Percentiles rank a stretch among this genome's conserved stretches.
phyloP scores from a whole-genome alignment of 495 filamentous ascomycete species.

The Tuber umbilicatum region DNA sequence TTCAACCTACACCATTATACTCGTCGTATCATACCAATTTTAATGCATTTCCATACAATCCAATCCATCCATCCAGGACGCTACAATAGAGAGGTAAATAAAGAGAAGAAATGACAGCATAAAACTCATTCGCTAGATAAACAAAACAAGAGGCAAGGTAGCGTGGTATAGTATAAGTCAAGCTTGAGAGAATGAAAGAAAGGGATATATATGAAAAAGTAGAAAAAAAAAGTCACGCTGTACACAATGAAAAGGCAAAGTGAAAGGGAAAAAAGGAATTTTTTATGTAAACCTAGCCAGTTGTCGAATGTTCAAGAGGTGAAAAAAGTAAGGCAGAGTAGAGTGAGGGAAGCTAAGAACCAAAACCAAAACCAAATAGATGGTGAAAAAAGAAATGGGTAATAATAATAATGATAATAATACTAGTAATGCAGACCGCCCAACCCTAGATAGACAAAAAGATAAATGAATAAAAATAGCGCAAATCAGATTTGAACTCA shows the following conservation, averaged over 20 bases:
- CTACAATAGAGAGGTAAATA: background rate
- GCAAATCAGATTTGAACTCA: background rate
- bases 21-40: background rate
- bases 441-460: background rate
- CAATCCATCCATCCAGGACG: background rate
- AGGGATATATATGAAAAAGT: conserved; percentile 5
- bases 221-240: background rate
- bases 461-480: background rate
- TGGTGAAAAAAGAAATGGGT: background rate
- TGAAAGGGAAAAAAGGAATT: background rate
- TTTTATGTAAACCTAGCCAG: conserved; percentile 6
- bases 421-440: conserved; percentile 1
- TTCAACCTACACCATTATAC: background rate
- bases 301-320: background rate
- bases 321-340: conserved; percentile 6
- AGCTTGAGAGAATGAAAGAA: background rate
- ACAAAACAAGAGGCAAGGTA: background rate
- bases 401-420: conserved; percentile 7
- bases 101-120: background rate
- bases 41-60: background rate
- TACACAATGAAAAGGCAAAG: background rate
- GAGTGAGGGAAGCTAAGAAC: background rate
- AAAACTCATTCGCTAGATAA: background rate
- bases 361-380: conserved; percentile 7
- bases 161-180: background rate